Evolutionary conservation across 1,139 yeast genomes (phyloP).

Genomic region (Eremothecium sinecaudum): DNA sequence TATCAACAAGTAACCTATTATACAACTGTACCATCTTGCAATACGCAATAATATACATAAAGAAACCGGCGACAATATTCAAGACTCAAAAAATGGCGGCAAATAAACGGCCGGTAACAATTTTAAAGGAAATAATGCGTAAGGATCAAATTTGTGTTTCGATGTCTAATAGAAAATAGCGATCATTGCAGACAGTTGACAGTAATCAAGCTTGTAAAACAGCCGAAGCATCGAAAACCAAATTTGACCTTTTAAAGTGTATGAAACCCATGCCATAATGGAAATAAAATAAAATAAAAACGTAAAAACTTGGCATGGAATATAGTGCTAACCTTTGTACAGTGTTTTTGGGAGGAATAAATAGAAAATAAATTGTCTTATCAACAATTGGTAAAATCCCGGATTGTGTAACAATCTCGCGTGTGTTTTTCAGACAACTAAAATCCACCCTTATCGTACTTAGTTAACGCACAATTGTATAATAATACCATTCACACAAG

Average conservation of each 20-base stretch:
- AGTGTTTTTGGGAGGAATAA: too few relatives aligned
- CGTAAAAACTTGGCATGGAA: constrained; percentile 3
- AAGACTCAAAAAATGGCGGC: not conserved
- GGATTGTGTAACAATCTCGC: constrained; percentile 3
- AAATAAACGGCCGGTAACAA: constrained; percentile 4
- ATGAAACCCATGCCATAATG: constrained; percentile 4
- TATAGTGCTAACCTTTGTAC: constrained; percentile 2
- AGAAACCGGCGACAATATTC: not conserved
- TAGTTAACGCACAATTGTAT: constrained; percentile 21
- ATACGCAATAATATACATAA: constrained; percentile 6
- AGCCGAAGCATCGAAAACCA: constrained; percentile 10
- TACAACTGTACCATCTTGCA: constrained; percentile 15
- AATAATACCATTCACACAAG: constrained; percentile 12
- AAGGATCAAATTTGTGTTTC: constrained; percentile 9
- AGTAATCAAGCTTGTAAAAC: constrained; percentile 8
- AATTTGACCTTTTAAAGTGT: constrained; percentile 7
- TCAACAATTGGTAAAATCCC: too few relatives aligned
- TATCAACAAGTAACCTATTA: constrained; percentile 13
- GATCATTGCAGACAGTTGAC: constrained; percentile 10
- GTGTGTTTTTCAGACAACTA: constrained; percentile 2
- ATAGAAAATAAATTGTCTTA: too few relatives aligned
- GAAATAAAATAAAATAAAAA: constrained; percentile 3
- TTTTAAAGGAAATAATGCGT: constrained; percentile 6
- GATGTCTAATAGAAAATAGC: constrained; percentile 9
- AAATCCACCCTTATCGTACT: constrained; percentile 6